Evolutionary conservation across 345 rosid species (phyloP).

Genomic region (Eucalyptus coolabah): DNA sequence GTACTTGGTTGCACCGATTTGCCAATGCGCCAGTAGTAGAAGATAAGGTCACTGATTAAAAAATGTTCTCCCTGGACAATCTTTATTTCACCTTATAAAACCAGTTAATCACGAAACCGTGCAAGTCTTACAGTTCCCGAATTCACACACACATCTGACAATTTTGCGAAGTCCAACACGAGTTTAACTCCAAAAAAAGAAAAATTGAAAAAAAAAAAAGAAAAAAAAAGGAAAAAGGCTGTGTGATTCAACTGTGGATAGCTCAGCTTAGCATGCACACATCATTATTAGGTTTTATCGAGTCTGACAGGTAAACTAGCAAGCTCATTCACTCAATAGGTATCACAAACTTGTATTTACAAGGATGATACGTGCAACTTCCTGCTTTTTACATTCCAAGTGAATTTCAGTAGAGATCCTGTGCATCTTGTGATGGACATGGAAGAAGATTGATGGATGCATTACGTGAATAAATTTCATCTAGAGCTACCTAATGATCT

Average conservation of each 20-base stretch:
- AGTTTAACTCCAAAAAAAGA: not conserved
- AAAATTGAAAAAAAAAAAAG: rapidly evolving
- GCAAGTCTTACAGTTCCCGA: too few relatives aligned
- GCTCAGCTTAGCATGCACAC: not conserved
- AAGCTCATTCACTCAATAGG: not conserved
- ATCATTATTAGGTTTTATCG: not conserved
- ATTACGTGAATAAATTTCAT: too few relatives aligned
- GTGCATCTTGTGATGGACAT: not conserved
- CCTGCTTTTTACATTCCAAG: not conserved
- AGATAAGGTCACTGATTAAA: too few relatives aligned
- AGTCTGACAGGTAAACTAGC: too few relatives aligned
- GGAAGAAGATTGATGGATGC: not conserved
- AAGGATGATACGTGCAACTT: not conserved
- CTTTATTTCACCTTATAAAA: too few relatives aligned
- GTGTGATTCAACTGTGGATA: rapidly evolving
- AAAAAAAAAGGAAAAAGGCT: rapidly evolving
- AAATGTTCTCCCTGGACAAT: too few relatives aligned
- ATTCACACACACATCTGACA: too few relatives aligned
- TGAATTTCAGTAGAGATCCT: not conserved
- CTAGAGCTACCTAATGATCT: not conserved
- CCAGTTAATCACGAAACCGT: rapidly evolving
- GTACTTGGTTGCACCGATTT: too few relatives aligned
- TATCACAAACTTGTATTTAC: not conserved
- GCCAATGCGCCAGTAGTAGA: too few relatives aligned
- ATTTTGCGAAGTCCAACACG: not conserved